phyloP scores from a whole-genome alignment of 2,329 filamentous ascomycete genomes.

The Myriangium duriaei region DNA sequence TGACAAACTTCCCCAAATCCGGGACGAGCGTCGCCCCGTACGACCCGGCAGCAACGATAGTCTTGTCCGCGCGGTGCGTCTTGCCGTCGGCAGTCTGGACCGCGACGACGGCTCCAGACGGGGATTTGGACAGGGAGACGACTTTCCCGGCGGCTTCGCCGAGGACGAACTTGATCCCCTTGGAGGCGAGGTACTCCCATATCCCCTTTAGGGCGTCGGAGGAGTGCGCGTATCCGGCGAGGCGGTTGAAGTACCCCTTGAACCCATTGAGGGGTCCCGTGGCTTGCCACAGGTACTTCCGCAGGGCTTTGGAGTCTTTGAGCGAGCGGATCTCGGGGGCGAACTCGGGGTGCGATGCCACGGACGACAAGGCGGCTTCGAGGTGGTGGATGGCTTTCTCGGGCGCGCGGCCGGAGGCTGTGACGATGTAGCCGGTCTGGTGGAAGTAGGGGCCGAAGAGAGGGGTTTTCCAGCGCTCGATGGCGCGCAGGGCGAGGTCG shows the following conservation, averaged over 20 bases:
- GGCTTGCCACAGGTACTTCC: conserved; percentile 36
- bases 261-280: conserved; percentile 37
- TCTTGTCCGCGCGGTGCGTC: conserved; percentile 27
- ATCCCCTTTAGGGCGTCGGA: conserved; percentile 39
- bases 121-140: conserved; percentile 32
- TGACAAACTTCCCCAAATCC: conserved; percentile 36
- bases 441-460: conserved; percentile 43
- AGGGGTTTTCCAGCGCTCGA: conserved; percentile 40
- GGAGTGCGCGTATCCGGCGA: conserved; percentile 46
- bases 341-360: conserved; percentile 29
- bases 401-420: conserved; percentile 36
- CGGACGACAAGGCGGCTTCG: conserved; percentile 30
- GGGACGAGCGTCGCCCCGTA: conserved; percentile 37
- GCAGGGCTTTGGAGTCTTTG: conserved; percentile 28
- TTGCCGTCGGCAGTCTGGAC: conserved; percentile 26
- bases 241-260: conserved; percentile 46
- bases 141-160: conserved; percentile 29
- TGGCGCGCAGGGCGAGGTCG: conserved; percentile 42
- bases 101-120: conserved; percentile 23
- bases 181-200: conserved; percentile 29
- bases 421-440: conserved; percentile 40
- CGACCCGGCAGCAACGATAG: conserved; percentile 43
- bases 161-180: conserved; percentile 32
- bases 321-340: conserved; percentile 29
- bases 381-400: conserved; percentile 37